Evolutionary conservation across 139 green algal genomes (phyloP).

Genomic region (Closterium sp.): DNA sequence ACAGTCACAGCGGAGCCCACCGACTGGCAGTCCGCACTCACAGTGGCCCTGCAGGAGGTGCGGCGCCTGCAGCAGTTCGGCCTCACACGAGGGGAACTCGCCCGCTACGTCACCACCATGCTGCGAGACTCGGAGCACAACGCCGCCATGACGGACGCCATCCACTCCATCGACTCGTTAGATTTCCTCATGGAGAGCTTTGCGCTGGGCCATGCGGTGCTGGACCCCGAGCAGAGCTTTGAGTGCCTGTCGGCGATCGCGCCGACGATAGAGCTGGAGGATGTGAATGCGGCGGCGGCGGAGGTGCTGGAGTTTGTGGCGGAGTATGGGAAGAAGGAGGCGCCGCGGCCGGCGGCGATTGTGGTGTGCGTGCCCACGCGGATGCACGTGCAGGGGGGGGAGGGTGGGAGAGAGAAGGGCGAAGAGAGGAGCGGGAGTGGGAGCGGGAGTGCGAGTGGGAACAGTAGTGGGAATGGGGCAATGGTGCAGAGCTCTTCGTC

Average conservation of each 20-base stretch:
- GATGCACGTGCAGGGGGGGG: slow-evolving; percentile 43
- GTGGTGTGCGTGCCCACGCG: slow-evolving; percentile 89
- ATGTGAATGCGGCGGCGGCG: slow-evolving; percentile 35
- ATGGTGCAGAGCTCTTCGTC: background rate
- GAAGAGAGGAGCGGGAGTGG: background rate
- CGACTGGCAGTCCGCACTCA: slow-evolving; percentile 74
- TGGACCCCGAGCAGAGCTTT: slow-evolving; percentile 65
- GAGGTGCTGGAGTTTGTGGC: slow-evolving; percentile 84
- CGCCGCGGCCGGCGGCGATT: slow-evolving; percentile 72
- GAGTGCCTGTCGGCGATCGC: slow-evolving; percentile 76
- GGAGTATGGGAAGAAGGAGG: slow-evolving; percentile 76
- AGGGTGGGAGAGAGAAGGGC: background rate
- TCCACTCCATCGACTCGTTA: slow-evolving; percentile 85
- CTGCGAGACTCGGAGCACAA: slow-evolving; percentile 86
- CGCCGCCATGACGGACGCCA: slow-evolving; percentile 76
- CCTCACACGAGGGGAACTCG: slow-evolving; percentile 84
- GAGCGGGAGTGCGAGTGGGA: background rate
- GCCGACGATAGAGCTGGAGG: slow-evolving; percentile 45
- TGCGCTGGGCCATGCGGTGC: slow-evolving; percentile 86
- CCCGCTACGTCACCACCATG: slow-evolving; percentile 83
- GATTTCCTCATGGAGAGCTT: slow-evolving; percentile 98
- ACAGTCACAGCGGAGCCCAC: slow-evolving; percentile 87
- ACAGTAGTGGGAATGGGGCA: background rate
- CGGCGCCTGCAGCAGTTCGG: slow-evolving; percentile 83
- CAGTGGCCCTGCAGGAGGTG: slow-evolving; percentile 49